Conservation (phyloP, 305 asterid species). For the Fraxinus ornus region DNA sequence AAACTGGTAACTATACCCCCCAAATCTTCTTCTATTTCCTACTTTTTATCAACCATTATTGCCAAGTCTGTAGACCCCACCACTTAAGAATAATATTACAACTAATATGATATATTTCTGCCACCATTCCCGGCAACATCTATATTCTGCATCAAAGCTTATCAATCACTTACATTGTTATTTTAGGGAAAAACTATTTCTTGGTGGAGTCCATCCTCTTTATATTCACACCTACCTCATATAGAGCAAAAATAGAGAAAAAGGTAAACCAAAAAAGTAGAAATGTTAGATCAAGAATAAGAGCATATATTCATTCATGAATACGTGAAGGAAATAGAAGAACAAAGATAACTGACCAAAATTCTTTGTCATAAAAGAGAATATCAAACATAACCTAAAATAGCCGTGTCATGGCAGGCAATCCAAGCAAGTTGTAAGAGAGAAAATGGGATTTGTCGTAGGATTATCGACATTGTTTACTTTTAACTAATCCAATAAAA, state of each 20-base stretch:
- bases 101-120: constrained; percentile 35
- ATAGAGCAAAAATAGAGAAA: constrained; percentile 21
- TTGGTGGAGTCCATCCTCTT: constrained; percentile 52
- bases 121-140: constrained; percentile 51
- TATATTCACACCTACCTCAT: constrained; percentile 33
- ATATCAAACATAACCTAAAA: neutral
- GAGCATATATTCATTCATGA: neutral
- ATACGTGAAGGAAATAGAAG: neutral
- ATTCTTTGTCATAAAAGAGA: constrained; percentile 9
- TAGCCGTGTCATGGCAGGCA: constrained; percentile 36
- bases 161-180: constrained; percentile 36
- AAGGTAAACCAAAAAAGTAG: constrained; percentile 19
- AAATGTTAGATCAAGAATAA: constrained; percentile 25
- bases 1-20: constrained; percentile 42
- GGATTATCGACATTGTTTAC: constrained; percentile 43
- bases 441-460: constrained; percentile 16
- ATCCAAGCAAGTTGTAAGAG: constrained; percentile 27
- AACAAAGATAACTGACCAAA: neutral
- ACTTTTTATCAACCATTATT: constrained; percentile 49
- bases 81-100: constrained; percentile 43
- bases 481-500: constrained; percentile 38
- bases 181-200: constrained; percentile 33
- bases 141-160: constrained; percentile 42
- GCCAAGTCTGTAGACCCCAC: constrained; percentile 51
- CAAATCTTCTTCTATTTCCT: constrained; percentile 31